Percentiles rank a stretch among this genome's conserved stretches.
Conservation (phyloP, 208 protist genomes). For the Leishmania braziliensis region DNA sequence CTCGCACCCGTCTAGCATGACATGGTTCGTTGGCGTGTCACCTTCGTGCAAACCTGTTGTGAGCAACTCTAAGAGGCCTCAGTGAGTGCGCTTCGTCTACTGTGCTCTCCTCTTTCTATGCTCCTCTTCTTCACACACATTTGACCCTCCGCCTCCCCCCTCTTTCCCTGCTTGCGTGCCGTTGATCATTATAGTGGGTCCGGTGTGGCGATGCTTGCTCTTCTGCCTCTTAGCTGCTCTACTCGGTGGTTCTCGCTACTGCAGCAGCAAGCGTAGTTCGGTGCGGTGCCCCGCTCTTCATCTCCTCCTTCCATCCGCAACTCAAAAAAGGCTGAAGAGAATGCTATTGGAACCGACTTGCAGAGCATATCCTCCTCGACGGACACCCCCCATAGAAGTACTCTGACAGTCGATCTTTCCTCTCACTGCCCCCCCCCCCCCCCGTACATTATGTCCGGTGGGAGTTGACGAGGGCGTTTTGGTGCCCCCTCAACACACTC, state of each 20-base stretch:
- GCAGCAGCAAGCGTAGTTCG: neutral
- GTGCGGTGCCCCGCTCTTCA: neutral
- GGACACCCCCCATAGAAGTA: neutral
- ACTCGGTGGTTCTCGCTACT: neutral
- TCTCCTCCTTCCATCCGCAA: neutral
- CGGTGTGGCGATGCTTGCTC: neutral
- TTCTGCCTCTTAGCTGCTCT: neutral
- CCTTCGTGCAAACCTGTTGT: neutral
- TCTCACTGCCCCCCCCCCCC: neutral
- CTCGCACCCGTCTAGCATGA: neutral
- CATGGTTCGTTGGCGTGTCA: neutral
- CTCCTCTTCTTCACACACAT: neutral
- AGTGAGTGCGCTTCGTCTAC: neutral
- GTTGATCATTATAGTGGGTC: neutral
- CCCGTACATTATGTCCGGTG: neutral
- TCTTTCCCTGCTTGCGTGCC: neutral
- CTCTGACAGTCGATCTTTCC: neutral
- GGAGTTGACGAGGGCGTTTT: neutral
- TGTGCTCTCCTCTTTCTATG: neutral
- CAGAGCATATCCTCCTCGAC: neutral
- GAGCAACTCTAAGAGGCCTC: too few relatives aligned
- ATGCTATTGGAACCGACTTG: neutral
- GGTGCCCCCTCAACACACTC: neutral
- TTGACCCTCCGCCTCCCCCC: neutral
- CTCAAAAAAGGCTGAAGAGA: neutral